Evolutionary conservation across 1,139 yeast genomes (phyloP).

Genomic region (Diutina mesorugosa): DNA sequence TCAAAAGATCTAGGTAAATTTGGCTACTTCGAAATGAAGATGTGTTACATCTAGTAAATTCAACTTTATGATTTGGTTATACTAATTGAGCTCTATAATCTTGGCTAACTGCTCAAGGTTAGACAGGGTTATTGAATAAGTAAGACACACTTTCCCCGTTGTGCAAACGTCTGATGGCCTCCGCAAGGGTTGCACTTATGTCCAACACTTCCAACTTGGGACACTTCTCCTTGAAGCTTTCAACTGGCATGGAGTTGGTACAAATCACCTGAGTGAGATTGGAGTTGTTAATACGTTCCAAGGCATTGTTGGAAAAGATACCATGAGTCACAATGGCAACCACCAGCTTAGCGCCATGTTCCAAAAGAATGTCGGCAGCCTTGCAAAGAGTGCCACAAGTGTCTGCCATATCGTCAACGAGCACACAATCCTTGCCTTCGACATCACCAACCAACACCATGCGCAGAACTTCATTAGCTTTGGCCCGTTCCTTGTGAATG

Average conservation of each 20-base stretch:
- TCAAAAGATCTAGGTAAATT: no score
- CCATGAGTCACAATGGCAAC: slow-evolving; percentile 97
- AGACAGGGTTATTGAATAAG: slow-evolving; percentile 48
- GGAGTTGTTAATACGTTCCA: slow-evolving; percentile 69
- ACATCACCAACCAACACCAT: slow-evolving; percentile 98
- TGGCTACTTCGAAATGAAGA: no score
- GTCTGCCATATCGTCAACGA: slow-evolving; percentile 98
- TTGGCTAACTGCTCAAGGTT: not conserved
- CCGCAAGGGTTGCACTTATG: slow-evolving; percentile 86
- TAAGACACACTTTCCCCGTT: slow-evolving; percentile 94
- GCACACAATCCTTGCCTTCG: slow-evolving; percentile 68
- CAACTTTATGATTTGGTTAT: not conserved
- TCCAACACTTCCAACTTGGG: slow-evolving; percentile 74
- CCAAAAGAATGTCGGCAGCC: slow-evolving; percentile 83
- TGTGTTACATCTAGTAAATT: no score
- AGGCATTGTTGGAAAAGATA: slow-evolving; percentile 78
- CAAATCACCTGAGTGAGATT: slow-evolving; percentile 73
- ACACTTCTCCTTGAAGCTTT: slow-evolving; percentile 61
- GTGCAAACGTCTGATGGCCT: slow-evolving; percentile 89
- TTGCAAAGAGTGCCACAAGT: slow-evolving; percentile 95
- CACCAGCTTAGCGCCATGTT: slow-evolving; percentile 71
- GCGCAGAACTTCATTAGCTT: slow-evolving; percentile 86
- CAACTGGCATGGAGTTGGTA: slow-evolving; percentile 78
- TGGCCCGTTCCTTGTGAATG: slow-evolving; percentile 91
- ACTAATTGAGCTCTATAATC: not conserved